Conservation (phyloP, 805 yeast genomes). For the Wilhelminamyces savonicus region DNA sequence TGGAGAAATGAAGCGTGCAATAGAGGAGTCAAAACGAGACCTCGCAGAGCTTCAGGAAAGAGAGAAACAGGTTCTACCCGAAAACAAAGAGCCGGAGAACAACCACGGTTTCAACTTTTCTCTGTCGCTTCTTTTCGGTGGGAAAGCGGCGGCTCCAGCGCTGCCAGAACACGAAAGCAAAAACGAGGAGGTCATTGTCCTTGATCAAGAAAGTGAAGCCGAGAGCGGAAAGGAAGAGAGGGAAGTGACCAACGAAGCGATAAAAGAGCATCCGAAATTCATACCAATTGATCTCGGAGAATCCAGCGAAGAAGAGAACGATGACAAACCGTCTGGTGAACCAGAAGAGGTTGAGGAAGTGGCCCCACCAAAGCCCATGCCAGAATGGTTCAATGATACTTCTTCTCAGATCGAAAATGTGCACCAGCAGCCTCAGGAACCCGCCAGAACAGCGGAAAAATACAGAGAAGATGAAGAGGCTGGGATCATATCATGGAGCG, state of each 20-base stretch:
- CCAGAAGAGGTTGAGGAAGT: conserved; percentile 1
- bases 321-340: conserved; percentile 1
- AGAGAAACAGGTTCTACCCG: conserved; percentile 11
- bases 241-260: no score
- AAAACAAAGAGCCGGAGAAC: conserved; percentile 1
- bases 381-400: conserved; percentile 24
- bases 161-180: background rate
- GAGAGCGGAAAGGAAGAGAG: conserved; percentile 1
- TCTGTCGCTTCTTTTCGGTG: no score
- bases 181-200: no score
- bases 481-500: conserved; percentile 48
- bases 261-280: no score
- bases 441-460: conserved; percentile 1
- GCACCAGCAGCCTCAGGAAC: conserved; percentile 1
- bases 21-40: conserved; percentile 42
- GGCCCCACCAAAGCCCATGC: conserved; percentile 11
- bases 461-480: conserved; percentile 37
- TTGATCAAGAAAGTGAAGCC: conserved; percentile 1
- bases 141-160: background rate
- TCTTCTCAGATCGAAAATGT: conserved; percentile 7
- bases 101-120: no score
- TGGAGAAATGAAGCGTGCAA: conserved; percentile 39
- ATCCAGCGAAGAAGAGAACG: conserved; percentile 4
- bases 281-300: conserved; percentile 7
- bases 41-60: conserved; percentile 20